phyloP scores from a whole-genome alignment of 345 rosid species.

The Ricinus communis region DNA sequence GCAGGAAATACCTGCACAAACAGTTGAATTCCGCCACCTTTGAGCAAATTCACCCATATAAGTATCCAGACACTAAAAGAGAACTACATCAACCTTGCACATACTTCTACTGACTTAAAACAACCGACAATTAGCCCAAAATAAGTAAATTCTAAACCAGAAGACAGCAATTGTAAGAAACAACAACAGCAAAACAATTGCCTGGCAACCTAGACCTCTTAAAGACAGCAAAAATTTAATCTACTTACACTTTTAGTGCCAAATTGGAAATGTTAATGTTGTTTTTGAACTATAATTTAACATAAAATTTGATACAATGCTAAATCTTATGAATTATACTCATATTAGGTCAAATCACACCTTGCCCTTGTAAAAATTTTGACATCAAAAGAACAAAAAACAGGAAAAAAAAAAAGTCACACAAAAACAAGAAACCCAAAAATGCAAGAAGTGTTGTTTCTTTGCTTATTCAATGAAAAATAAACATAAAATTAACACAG shows the following conservation, averaged over 20 bases:
- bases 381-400: neutral
- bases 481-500: neutral
- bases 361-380: too few relatives aligned
- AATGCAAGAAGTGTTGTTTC: too few relatives aligned
- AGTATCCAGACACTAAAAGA: neutral
- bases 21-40: neutral
- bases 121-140: neutral
- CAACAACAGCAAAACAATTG: neutral
- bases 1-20: conserved; percentile 1
- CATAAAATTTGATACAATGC: neutral
- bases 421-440: neutral
- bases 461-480: too few relatives aligned
- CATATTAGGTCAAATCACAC: neutral
- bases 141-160: neutral
- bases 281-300: neutral
- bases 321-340: neutral
- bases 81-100: neutral
- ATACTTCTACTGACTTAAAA: neutral
- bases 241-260: neutral
- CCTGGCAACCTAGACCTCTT: neutral
- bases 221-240: neutral
- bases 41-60: neutral
- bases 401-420: neutral
- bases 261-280: neutral
- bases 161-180: neutral